Evolutionary conservation across 1,284 basidiomycete genomes (phyloP).

Genomic region (Acaromyces ingoldii): DNA sequence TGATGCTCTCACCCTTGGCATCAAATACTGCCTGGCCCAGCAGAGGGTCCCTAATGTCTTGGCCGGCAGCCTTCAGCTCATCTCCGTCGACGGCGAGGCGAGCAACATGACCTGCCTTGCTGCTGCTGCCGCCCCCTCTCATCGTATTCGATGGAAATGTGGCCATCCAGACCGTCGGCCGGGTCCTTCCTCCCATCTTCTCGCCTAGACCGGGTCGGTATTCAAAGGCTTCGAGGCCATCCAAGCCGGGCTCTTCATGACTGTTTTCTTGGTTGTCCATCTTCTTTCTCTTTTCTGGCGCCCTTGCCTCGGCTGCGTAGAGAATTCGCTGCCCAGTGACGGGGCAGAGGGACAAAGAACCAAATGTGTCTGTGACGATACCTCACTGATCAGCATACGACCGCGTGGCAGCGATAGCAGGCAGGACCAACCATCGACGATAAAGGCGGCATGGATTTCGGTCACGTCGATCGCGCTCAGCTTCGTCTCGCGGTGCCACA

Average conservation of each 20-base stretch:
- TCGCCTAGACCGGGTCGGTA: neutral
- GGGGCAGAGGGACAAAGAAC: neutral
- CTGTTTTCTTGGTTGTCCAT: neutral
- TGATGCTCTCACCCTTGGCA: slow-evolving; percentile 54
- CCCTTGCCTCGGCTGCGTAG: slow-evolving; percentile 56
- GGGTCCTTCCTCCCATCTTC: neutral
- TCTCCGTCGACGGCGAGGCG: neutral
- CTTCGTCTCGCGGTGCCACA: slow-evolving; percentile 58
- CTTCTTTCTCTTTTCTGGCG: slow-evolving; percentile 16
- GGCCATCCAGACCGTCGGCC: neutral
- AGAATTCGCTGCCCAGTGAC: slow-evolving; percentile 51
- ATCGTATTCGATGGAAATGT: too few relatives aligned
- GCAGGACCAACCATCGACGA: slow-evolving; percentile 58
- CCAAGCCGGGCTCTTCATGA: neutral
- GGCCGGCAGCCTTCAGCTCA: neutral
- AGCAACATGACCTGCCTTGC: too few relatives aligned
- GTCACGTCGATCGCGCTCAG: slow-evolving; percentile 60
- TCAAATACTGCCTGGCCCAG: slow-evolving; percentile 62
- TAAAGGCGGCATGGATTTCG: slow-evolving; percentile 61
- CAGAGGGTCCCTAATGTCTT: slow-evolving; percentile 35
- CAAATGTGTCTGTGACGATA: slow-evolving; percentile 51
- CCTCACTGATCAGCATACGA: neutral
- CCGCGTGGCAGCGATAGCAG: neutral
- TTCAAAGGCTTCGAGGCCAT: neutral
- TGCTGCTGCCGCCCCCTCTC: too few relatives aligned